Conservation (phyloP, 306 rosid species). For the Erythrophleum fordii region DNA sequence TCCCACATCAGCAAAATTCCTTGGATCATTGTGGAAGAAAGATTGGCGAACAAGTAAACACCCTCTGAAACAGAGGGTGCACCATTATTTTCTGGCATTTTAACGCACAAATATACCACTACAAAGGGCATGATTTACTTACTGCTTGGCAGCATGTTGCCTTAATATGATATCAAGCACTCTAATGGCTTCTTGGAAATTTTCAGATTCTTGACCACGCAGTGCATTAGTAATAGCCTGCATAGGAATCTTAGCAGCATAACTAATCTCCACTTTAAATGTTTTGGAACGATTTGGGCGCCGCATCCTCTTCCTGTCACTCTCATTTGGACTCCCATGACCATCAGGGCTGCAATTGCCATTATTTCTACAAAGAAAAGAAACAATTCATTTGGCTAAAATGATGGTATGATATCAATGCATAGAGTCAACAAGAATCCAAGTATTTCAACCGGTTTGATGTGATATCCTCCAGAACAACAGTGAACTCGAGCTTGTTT, state of each 20-base stretch:
- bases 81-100: neutral
- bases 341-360: slow-evolving; percentile 68
- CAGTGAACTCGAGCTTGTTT: slow-evolving; percentile 81
- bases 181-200: slow-evolving; percentile 84
- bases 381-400: neutral
- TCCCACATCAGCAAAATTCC: slow-evolving; percentile 68
- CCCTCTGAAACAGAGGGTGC: slow-evolving; percentile 62
- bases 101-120: neutral
- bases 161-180: slow-evolving; percentile 84
- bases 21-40: slow-evolving; percentile 75
- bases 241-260: slow-evolving; percentile 83
- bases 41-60: slow-evolving; percentile 92
- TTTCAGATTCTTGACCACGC: slow-evolving; percentile 83
- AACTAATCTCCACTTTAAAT: slow-evolving; percentile 77
- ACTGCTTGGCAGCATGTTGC: slow-evolving; percentile 96
- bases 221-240: slow-evolving; percentile 79
- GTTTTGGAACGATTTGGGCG: slow-evolving; percentile 69
- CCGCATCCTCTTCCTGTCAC: slow-evolving; percentile 75
- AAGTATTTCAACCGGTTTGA: slow-evolving; percentile 59
- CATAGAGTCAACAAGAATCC: neutral
- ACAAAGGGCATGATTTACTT: slow-evolving; percentile 31
- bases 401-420: neutral
- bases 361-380: slow-evolving; percentile 51
- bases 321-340: slow-evolving; percentile 60
- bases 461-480: slow-evolving; percentile 74